A percentile compares a stretch with the other conserved stretches of the same genome.
Evolutionary conservation across 2,329 filamentous ascomycete genomes (phyloP).

Genomic region (Exophiala alcalophila): DNA sequence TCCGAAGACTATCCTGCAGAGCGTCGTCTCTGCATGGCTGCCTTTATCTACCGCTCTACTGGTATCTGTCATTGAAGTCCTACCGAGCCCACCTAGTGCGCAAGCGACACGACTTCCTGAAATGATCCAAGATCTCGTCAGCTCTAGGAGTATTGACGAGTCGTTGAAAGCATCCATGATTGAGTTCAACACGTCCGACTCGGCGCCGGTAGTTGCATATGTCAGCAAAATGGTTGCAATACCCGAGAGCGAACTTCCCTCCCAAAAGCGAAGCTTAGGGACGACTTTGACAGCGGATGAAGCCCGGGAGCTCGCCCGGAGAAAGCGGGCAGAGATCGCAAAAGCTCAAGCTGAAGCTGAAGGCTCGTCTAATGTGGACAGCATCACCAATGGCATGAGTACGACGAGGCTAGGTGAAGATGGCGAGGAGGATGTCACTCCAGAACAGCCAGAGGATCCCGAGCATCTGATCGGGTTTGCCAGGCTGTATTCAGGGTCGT

Average conservation of each 20-base stretch:
- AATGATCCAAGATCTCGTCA: slow-evolving; percentile 76
- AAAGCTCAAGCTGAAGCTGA: slow-evolving; percentile 66
- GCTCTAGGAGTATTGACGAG: slow-evolving; percentile 65
- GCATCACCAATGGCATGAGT: slow-evolving; percentile 57
- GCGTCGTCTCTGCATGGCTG: slow-evolving; percentile 85
- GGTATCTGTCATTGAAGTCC: slow-evolving; percentile 88
- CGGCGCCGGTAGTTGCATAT: slow-evolving; percentile 83
- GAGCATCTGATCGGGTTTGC: slow-evolving; percentile 95
- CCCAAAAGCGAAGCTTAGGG: slow-evolving; percentile 71
- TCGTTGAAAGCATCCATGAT: slow-evolving; percentile 76
- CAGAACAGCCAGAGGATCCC: slow-evolving; percentile 53
- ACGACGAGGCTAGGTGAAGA: slow-evolving; percentile 46
- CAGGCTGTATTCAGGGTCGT: slow-evolving; percentile 83
- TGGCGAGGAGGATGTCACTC: slow-evolving; percentile 48
- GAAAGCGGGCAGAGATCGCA: slow-evolving; percentile 85
- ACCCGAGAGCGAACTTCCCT: slow-evolving; percentile 83
- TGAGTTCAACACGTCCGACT: slow-evolving; percentile 66
- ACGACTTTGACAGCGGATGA: slow-evolving; percentile 79
- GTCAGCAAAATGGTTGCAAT: slow-evolving; percentile 98
- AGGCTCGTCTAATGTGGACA: slow-evolving; percentile 60
- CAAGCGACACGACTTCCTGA: slow-evolving; percentile 77
- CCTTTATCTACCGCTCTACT: slow-evolving; percentile 88
- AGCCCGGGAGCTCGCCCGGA: slow-evolving; percentile 79
- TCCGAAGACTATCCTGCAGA: slow-evolving; percentile 75
- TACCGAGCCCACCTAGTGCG: slow-evolving; percentile 77